Evolutionary conservation across 192 early-diverging fungal species (phyloP).

Genomic region (Dimargaris verticillata): DNA sequence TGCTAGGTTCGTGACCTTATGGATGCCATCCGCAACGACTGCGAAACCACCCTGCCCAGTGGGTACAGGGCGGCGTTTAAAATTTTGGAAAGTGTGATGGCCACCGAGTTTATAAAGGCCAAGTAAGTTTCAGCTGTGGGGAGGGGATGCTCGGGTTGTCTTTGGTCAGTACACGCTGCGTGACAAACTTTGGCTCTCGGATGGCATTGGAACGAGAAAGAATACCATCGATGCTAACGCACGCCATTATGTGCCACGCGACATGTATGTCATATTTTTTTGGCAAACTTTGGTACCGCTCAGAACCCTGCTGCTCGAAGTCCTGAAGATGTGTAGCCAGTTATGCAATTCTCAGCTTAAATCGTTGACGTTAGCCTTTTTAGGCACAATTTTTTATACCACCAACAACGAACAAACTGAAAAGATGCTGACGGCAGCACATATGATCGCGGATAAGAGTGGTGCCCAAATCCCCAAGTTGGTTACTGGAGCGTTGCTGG

Average conservation of each 20-base stretch:
- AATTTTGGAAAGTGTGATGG: not conserved
- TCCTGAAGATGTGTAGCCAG: not conserved
- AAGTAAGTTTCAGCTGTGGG: conserved; percentile 1
- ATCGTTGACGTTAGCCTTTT: not conserved
- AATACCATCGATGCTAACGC: too few species aligned
- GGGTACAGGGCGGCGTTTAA: not conserved
- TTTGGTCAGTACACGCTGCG: too few species aligned
- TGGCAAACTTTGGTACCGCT: too few species aligned
- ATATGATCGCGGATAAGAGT: not conserved
- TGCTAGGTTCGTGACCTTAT: not conserved
- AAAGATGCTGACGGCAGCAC: conserved; percentile 1
- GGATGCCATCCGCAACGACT: not conserved
- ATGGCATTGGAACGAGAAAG: too few species aligned
- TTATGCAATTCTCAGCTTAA: conserved; percentile 1
- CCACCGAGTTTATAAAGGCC: conserved; percentile 3
- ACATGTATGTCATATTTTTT: too few species aligned
- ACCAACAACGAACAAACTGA: conserved; percentile 6
- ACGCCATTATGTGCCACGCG: too few species aligned
- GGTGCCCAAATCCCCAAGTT: not conserved
- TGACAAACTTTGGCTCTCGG: too few species aligned
- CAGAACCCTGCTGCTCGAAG: conserved; percentile 4
- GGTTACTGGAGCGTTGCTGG: not conserved
- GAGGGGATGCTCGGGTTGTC: too few species aligned
- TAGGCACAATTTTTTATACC: conserved; percentile 2
- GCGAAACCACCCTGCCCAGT: not conserved